Conservation (phyloP, 1,284 basidiomycete species). For the Fomitopsis palustris region DNA sequence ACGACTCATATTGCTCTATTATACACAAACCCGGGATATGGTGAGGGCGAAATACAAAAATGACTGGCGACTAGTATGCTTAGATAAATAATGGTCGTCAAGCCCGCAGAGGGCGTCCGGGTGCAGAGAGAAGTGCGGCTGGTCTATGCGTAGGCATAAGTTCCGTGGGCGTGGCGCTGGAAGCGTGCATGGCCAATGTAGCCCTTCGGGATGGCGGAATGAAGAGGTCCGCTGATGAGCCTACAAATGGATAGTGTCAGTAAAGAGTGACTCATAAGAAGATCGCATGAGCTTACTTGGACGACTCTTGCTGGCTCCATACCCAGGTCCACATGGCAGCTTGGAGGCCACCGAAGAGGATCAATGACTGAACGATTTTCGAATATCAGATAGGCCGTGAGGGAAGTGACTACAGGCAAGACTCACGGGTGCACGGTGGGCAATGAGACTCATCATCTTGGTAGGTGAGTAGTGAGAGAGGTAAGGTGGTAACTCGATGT, state of each 20-base stretch:
- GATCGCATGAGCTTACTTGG: conserved; percentile 14
- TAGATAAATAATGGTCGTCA: neutral
- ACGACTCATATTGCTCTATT: neutral
- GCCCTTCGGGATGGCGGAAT: conserved; percentile 24
- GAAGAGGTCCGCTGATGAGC: conserved; percentile 18
- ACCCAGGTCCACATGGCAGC: conserved; percentile 21
- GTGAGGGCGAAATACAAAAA: neutral
- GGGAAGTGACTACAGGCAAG: neutral
- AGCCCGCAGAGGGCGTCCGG: neutral
- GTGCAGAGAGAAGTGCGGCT: neutral
- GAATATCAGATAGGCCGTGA: neutral
- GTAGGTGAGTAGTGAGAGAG: conserved; percentile 8
- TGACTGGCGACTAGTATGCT: neutral
- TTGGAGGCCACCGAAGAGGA: conserved; percentile 24
- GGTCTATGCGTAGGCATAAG: conserved; percentile 6
- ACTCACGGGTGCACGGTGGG: conserved; percentile 23
- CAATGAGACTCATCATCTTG: conserved; percentile 19
- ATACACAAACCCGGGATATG: conserved; percentile 1
- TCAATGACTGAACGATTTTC: conserved; percentile 15
- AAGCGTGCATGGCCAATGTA: conserved; percentile 21
- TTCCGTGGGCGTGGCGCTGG: conserved; percentile 10
- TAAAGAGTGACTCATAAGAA: neutral
- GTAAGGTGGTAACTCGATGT: conserved; percentile 6
- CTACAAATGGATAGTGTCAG: no score
- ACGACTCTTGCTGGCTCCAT: conserved; percentile 22